A percentile compares a stretch with the other conserved stretches of the same genome.
phyloP scores from a whole-genome alignment of 2,329 filamentous ascomycete genomes.

The Monilinia fructigena region DNA sequence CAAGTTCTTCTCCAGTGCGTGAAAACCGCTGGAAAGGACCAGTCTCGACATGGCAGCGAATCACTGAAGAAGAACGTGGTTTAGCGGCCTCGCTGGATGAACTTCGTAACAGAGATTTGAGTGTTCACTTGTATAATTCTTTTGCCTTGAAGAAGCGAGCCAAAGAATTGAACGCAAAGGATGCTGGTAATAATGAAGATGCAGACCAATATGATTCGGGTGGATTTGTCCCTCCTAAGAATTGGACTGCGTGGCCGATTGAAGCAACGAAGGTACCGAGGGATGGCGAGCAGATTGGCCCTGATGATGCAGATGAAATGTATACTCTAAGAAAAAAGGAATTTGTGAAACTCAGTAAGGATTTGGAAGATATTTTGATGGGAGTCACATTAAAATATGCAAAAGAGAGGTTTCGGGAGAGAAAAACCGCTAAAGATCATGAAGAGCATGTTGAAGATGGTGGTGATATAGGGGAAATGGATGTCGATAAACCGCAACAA shows the following conservation, averaged over 20 bases:
- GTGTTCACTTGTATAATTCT: constrained; percentile 76
- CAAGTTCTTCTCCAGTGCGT: constrained; percentile 41
- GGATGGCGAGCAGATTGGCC: constrained; percentile 50
- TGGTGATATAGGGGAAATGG: constrained; percentile 27
- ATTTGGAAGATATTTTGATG: constrained; percentile 68
- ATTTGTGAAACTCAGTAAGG: constrained; percentile 52
- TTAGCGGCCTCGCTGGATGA: constrained; percentile 63
- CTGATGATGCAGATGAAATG: constrained; percentile 48
- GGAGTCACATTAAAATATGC: constrained; percentile 65
- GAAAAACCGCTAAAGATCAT: constrained; percentile 33
- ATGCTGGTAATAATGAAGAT: constrained; percentile 33
- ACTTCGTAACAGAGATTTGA: constrained; percentile 64
- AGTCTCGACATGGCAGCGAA: constrained; percentile 62
- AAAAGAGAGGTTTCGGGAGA: constrained; percentile 59
- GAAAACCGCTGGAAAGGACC: constrained; percentile 73
- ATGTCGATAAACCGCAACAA: constrained; percentile 7
- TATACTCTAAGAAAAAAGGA: constrained; percentile 52
- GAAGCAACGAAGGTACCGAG: constrained; percentile 59
- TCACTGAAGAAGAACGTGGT: constrained; percentile 62
- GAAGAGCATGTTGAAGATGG: constrained; percentile 25
- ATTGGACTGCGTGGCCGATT: constrained; percentile 87
- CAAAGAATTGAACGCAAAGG: constrained; percentile 22
- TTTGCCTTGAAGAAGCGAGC: constrained; percentile 62
- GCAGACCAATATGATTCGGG: constrained; percentile 31
- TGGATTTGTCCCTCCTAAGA: constrained; percentile 52